These are phyloP conservation scores for Ceraceosorus bombacis DNA, from an alignment of 1,284 basidiomycete genomes.

Conservation along the genomic window DNA sequence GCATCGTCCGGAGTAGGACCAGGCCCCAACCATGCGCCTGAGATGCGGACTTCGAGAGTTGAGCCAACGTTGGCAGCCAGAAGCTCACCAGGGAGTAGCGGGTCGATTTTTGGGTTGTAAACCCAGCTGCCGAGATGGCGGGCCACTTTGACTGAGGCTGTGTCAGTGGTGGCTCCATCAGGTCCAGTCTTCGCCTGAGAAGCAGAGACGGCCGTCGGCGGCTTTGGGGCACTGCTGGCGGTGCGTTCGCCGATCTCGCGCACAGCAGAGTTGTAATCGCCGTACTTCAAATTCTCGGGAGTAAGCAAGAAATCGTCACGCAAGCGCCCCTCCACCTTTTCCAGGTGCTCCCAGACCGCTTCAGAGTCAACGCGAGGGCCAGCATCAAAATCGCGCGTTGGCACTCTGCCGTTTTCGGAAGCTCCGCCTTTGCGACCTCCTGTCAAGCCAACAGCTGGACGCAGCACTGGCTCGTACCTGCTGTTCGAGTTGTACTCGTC, in stretches of 20 bases:
- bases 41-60: constrained; percentile 44
- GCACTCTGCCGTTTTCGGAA: not conserved
- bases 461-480: not conserved
- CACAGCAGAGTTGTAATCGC: constrained; percentile 33
- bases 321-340: constrained; percentile 17
- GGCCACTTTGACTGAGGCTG: constrained; percentile 19
- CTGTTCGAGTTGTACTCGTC: not conserved
- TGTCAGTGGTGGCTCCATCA: constrained; percentile 17
- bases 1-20: not conserved
- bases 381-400: constrained; percentile 20
- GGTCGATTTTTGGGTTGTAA: constrained; percentile 36
- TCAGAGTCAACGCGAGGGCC: constrained; percentile 45
- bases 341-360: constrained; percentile 43
- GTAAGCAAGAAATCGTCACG: not conserved
- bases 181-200: constrained; percentile 11
- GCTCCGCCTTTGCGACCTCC: too few relatives aligned
- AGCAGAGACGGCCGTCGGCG: constrained; percentile 13
- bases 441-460: not conserved
- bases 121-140: constrained; percentile 40
- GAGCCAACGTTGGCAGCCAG: constrained; percentile 41
- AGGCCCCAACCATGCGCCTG: constrained; percentile 26
- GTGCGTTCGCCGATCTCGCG: not conserved
- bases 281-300: not conserved
- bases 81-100: constrained; percentile 41
- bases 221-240: too few relatives aligned